phyloP scores from a whole-genome alignment of 2,329 filamentous ascomycete species.

The Colletotrichum sp. region DNA sequence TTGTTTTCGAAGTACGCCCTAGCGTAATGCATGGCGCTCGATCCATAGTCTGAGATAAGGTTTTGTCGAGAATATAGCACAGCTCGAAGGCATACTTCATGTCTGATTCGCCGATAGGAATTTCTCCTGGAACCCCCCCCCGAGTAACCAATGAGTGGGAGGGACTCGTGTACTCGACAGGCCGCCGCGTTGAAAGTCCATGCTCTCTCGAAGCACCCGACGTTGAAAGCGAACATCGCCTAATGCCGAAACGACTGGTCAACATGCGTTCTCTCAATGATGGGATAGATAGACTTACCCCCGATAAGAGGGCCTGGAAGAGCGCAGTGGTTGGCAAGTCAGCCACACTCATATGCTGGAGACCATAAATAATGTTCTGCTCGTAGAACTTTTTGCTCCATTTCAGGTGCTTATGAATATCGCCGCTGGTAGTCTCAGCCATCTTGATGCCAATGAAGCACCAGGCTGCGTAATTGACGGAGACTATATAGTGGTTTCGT shows the following conservation, averaged over 20 bases:
- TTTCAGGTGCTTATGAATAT: background rate
- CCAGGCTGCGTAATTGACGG: background rate
- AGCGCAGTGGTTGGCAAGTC: background rate
- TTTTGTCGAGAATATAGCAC: background rate
- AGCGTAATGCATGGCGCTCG: background rate
- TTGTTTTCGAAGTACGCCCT: no score
- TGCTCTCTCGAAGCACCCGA: background rate
- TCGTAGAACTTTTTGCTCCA: background rate
- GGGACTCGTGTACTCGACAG: background rate
- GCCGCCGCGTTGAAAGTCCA: background rate
- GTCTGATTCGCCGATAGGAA: background rate
- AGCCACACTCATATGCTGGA: background rate
- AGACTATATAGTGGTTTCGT: background rate
- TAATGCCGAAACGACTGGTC: background rate
- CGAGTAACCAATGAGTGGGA: background rate
- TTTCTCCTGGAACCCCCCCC: accelerated
- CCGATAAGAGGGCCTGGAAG: background rate
- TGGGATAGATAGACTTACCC: background rate
- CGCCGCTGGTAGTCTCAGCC: background rate
- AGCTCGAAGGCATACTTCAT: background rate
- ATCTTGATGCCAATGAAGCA: background rate
- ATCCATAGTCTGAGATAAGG: background rate
- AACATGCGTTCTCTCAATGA: background rate
- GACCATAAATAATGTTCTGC: background rate
- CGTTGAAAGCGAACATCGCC: background rate